phyloP scores from a whole-genome alignment of 2,329 filamentous ascomycete species.

The Zymoseptoria pseudotritici region DNA sequence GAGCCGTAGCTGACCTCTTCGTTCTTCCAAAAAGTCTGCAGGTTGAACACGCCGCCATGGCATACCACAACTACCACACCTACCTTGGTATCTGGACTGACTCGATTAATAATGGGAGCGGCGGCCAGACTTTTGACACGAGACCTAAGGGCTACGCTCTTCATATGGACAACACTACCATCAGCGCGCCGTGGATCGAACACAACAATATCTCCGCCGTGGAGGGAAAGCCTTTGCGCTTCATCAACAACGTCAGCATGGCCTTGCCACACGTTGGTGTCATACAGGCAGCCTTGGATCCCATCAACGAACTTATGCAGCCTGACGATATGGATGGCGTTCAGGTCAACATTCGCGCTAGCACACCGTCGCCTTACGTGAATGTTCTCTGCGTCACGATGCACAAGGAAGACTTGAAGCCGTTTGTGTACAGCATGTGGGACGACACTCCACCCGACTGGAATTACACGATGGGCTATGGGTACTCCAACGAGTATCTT shows the following conservation, averaged over 20 bases:
- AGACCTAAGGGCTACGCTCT: conserved; percentile 57
- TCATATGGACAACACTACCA: conserved; percentile 65
- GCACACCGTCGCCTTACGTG: conserved; percentile 61
- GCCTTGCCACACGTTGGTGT: conserved; percentile 70
- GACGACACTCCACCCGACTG: conserved; percentile 28
- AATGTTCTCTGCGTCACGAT: conserved; percentile 69
- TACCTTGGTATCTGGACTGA: conserved; percentile 28
- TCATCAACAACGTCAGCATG: conserved; percentile 69
- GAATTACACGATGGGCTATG: conserved; percentile 11
- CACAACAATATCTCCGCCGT: conserved; percentile 50
- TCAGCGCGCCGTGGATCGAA: conserved; percentile 63
- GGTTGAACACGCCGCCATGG: conserved; percentile 61
- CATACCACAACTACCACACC: conserved; percentile 64
- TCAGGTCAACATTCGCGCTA: conserved; percentile 59
- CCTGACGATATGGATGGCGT: conserved; percentile 56
- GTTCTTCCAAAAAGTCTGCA: conserved; percentile 35
- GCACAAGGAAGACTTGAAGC: conserved; percentile 50
- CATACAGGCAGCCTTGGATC: conserved; percentile 54
- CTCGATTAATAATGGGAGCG: conserved; percentile 48
- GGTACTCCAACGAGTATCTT: conserved; percentile 14
- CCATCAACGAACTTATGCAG: conserved; percentile 60
- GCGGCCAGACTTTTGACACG: conserved; percentile 33
- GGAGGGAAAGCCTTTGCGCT: conserved; percentile 9
- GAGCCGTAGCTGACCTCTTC: no score
- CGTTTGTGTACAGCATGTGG: conserved; percentile 59